Conservation (phyloP, 768 basidiomycete genomes). For the Leccinum disarticulatum region DNA sequence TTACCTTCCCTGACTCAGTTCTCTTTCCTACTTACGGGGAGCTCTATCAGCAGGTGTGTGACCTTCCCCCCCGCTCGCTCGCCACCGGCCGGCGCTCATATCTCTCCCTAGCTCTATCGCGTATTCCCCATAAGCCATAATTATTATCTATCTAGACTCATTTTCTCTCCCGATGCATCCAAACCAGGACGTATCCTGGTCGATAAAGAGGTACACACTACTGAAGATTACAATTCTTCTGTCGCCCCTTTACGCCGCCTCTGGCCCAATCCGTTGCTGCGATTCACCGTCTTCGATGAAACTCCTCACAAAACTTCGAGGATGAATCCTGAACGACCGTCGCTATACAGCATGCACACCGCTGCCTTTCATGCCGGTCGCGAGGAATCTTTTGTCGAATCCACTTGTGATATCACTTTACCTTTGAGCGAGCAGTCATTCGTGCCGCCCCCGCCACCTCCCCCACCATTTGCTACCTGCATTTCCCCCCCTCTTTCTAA, state of each 20-base stretch:
- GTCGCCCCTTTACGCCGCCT: conserved; percentile 50
- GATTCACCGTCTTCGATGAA: conserved; percentile 61
- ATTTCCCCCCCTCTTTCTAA: conserved; percentile 12
- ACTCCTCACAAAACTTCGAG: conserved; percentile 38
- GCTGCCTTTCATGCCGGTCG: background rate
- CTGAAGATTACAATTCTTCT: conserved; percentile 55
- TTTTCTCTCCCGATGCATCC: conserved; percentile 65
- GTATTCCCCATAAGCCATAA: conserved; percentile 62
- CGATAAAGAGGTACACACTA: conserved; percentile 55
- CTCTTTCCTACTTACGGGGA: conserved; percentile 64
- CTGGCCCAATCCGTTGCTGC: conserved; percentile 61
- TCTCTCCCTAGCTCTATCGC: conserved; percentile 55
- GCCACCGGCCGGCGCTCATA: conserved; percentile 22
- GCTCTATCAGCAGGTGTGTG: conserved; percentile 59
- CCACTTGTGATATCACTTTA: background rate
- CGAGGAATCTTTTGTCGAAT: conserved; percentile 2
- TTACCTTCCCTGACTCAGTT: conserved; percentile 50
- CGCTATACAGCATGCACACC: conserved; percentile 5
- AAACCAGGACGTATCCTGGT: conserved; percentile 59
- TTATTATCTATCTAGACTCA: conserved; percentile 63
- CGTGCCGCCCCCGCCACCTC: conserved; percentile 24
- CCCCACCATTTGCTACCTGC: conserved; percentile 10
- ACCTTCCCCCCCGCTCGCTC: conserved; percentile 3
- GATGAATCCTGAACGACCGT: conserved; percentile 3
- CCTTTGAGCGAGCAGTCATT: background rate